Evolutionary conservation across 371 early-diverging fungal genomes (phyloP).

Genomic region (Umbelopsis sp.): DNA sequence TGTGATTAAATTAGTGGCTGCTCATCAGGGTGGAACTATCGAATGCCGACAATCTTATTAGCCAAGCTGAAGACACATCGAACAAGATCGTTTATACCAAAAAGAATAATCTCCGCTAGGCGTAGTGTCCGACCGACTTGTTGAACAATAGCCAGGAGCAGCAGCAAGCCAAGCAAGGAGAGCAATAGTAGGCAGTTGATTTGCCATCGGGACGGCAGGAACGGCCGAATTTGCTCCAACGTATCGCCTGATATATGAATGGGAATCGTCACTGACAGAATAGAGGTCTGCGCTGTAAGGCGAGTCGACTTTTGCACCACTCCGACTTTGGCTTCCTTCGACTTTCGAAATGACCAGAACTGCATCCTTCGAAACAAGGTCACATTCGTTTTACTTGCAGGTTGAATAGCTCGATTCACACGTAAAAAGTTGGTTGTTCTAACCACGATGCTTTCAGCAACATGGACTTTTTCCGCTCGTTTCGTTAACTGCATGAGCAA

Average conservation of each 20-base stretch:
- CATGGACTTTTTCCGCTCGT: background rate
- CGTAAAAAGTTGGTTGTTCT: background rate
- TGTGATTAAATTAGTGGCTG: too few species aligned
- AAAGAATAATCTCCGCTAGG: conserved; percentile 9
- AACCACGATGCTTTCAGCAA: background rate
- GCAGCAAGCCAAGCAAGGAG: background rate
- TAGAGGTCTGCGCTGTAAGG: background rate
- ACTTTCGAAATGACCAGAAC: conserved; percentile 1
- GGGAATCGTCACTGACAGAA: conserved; percentile 2
- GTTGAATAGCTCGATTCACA: background rate
- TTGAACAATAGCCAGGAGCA: background rate
- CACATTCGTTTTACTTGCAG: background rate
- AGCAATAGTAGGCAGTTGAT: background rate
- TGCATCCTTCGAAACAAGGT: background rate
- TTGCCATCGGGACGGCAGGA: conserved; percentile 3
- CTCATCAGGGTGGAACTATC: background rate
- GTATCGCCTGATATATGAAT: background rate
- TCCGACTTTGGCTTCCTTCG: background rate
- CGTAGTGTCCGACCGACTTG: conserved; percentile 3
- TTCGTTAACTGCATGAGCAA: background rate
- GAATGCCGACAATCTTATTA: background rate
- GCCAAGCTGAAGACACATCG: conserved; percentile 4
- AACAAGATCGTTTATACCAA: background rate
- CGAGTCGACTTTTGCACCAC: conserved; percentile 2
- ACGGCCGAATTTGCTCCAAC: background rate